phyloP scores from a whole-genome alignment of 2,329 filamentous ascomycete genomes.

The Chaetomium sp. region DNA sequence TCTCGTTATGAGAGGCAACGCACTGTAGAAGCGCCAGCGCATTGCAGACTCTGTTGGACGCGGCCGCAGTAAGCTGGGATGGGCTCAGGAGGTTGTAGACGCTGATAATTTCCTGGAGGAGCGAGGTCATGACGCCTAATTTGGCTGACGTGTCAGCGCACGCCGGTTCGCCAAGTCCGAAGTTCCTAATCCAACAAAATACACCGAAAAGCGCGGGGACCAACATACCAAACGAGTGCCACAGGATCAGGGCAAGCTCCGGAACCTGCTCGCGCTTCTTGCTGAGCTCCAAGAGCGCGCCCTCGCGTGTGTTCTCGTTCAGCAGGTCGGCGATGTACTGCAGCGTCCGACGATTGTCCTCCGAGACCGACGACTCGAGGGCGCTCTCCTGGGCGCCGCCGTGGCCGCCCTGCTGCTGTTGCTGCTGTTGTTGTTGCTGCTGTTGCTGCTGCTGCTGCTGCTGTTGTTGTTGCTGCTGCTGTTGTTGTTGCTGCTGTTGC shows the following conservation, averaged over 20 bases:
- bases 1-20: slow-evolving; percentile 95
- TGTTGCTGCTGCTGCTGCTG: too few relatives aligned
- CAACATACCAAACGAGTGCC: slow-evolving; percentile 90
- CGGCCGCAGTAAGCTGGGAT: slow-evolving; percentile 93
- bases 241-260: slow-evolving; percentile 89
- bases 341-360: slow-evolving; percentile 90
- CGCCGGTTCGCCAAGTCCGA: not conserved
- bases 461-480: too few relatives aligned
- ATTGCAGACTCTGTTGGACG: slow-evolving; percentile 95
- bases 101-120: slow-evolving; percentile 97
- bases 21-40: slow-evolving; percentile 92
- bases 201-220: not conserved
- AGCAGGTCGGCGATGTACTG: slow-evolving; percentile 88
- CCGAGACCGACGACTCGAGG: slow-evolving; percentile 64
- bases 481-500: too few relatives aligned
- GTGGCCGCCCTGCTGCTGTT: slow-evolving; percentile 7
- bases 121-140: slow-evolving; percentile 91
- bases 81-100: slow-evolving; percentile 96
- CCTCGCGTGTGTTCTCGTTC: slow-evolving; percentile 79
- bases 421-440: too few relatives aligned
- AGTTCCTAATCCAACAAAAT: not conserved
- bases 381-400: slow-evolving; percentile 47
- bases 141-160: slow-evolving; percentile 15
- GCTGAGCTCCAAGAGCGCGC: slow-evolving; percentile 87
- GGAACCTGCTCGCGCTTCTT: slow-evolving; percentile 99